These are phyloP conservation scores for Orobanche coerulescens DNA, from an alignment of 257 asterid genomes.

Conservation along the genomic window DNA sequence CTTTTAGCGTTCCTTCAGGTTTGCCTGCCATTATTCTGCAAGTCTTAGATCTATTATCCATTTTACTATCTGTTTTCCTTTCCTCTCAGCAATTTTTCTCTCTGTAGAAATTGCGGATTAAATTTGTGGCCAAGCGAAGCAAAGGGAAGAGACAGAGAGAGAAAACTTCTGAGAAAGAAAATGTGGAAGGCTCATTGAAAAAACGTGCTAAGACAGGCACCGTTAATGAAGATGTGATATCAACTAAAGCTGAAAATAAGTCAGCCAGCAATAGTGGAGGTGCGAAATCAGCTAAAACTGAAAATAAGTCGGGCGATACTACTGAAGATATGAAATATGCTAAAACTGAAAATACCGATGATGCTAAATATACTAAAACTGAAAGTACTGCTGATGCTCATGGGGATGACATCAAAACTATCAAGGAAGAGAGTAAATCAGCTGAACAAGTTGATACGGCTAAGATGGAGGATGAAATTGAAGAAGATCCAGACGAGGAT, in stretches of 20 bases:
- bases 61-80: neutral
- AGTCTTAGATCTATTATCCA: conserved; percentile 6
- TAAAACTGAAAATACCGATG: conserved; percentile 21
- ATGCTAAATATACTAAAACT: conserved; percentile 22
- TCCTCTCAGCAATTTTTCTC: conserved; percentile 9
- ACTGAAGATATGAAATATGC: conserved; percentile 28
- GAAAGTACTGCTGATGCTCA: conserved; percentile 22
- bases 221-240: conserved; percentile 27
- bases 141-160: conserved; percentile 70
- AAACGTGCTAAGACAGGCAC: conserved; percentile 51
- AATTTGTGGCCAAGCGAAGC: conserved; percentile 49
- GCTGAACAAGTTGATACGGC: conserved; percentile 31
- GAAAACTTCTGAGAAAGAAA: conserved; percentile 40
- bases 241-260: conserved; percentile 31
- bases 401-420: conserved; percentile 9
- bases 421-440: conserved; percentile 36
- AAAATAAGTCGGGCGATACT: conserved; percentile 24
- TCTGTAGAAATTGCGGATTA: conserved; percentile 53
- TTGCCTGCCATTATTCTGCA: conserved; percentile 20
- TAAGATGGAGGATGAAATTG: conserved; percentile 28
- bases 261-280: conserved; percentile 29
- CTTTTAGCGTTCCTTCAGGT: conserved; percentile 87
- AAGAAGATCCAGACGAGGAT: conserved; percentile 60
- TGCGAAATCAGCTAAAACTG: conserved; percentile 22
- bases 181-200: conserved; percentile 37